Base-by-base conservation (phyloP, 2,329 filamentous ascomycete genomes). In the Penicillium sp. region DNA sequence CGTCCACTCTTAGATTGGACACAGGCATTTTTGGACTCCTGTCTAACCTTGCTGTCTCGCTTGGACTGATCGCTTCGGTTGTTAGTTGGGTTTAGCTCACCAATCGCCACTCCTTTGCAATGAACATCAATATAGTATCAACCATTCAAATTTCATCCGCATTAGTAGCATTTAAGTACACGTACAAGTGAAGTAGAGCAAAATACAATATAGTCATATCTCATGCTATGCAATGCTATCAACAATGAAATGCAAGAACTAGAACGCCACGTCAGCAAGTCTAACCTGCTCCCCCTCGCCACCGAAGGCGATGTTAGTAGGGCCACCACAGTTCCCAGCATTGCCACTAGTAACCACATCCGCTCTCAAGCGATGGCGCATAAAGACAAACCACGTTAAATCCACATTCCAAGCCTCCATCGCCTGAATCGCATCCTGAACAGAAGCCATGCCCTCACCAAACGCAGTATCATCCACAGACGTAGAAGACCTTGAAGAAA, bases 331-430 rank as follows among this genome's bases (percentile, higher is more conserved):
- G 15, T 50, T 16, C 13, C 15, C 9, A 29, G 11, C 39, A 52
- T 34, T n/a, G 8, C 31, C 21, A 15, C 29, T 23, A 21, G 52
- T 21, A 21, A 15, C 46, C 4, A 21, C 31, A 19, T 29, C 27
- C 2, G 19, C 25, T 25, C 25, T n/a, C 16, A 53, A 5, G 23
- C 41, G 54, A 46, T 70, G 62, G 25, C 63, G 62, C 51, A 63
- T 61, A 49, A 77, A 77, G 6, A 76, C 62, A 52, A 76, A 73
- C 75, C 75, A 78, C 0, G 75, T 71, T 31, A 77, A 51, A 62
- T 77, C 75, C 10, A 66, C 60, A 58, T 77, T 77, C 74, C 74
- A 77, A 10, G 65, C 68, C 59, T 75, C 69, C 75, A 78, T 77
- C 1, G 75, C 71, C 10, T 61, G 63, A 45, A 77, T 71, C 2